phyloP scores from a whole-genome alignment of 2,329 filamentous ascomycete genomes.

The Alternaria ethzedia region DNA sequence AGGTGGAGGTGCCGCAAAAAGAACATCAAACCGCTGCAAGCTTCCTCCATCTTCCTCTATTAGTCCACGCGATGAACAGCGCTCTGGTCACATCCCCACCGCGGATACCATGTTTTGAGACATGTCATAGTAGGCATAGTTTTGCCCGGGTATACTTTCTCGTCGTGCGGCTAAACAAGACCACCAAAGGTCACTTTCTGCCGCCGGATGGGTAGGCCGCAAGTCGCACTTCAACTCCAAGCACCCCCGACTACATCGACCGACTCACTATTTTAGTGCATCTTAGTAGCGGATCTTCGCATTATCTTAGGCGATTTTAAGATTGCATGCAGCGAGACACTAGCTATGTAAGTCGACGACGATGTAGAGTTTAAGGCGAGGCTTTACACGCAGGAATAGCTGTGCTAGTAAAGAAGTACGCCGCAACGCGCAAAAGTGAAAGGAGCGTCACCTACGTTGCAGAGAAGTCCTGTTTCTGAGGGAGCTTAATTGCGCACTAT shows the following conservation, averaged over 20 bases:
- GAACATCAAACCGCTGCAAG: neutral
- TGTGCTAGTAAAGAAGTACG: neutral
- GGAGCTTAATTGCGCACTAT: neutral
- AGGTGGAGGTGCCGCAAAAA: neutral
- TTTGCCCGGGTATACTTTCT: neutral
- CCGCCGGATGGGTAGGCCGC: neutral
- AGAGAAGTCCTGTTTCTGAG: no score
- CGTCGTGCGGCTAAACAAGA: neutral
- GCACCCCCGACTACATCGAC: neutral
- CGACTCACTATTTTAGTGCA: neutral
- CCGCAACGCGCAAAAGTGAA: no score
- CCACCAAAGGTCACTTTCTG: neutral
- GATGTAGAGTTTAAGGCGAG: neutral
- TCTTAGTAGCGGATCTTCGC: neutral
- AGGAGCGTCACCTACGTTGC: no score
- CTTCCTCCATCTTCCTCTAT: neutral
- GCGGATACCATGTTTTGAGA: neutral
- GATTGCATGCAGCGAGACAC: neutral
- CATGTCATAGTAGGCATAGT: rapidly evolving
- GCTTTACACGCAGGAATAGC: neutral
- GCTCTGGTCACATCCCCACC: neutral
- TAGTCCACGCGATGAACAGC: neutral
- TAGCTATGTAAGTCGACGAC: rapidly evolving
- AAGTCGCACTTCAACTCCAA: neutral
- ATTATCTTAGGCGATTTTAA: rapidly evolving